Conservation (phyloP, 1,284 basidiomycete genomes). For the Paramarasmius palmivorus region DNA sequence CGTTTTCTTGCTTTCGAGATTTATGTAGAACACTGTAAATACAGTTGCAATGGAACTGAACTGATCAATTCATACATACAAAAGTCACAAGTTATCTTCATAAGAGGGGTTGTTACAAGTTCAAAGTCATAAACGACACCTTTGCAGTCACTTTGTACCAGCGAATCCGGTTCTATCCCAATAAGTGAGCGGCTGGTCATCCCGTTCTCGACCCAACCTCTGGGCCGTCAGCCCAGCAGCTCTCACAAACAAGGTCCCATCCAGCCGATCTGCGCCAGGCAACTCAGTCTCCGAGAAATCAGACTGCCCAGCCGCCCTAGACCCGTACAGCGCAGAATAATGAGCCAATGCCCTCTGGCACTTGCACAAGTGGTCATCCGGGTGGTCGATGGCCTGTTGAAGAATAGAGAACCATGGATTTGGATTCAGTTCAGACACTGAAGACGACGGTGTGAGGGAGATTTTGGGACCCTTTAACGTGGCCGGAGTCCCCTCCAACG, state of each 20-base stretch:
- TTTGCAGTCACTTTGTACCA: too few relatives aligned
- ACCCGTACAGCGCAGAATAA: conserved; percentile 51
- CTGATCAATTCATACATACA: too few relatives aligned
- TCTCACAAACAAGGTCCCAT: conserved; percentile 61
- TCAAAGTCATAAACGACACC: too few relatives aligned
- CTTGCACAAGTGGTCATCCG: conserved; percentile 67
- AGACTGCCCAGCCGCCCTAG: conserved; percentile 34
- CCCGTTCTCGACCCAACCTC: conserved; percentile 7
- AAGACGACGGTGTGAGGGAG: conserved; percentile 28
- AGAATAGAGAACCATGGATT: conserved; percentile 14
- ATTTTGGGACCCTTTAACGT: conserved; percentile 25
- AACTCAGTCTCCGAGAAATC: conserved; percentile 42
- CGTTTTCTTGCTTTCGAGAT: too few relatives aligned
- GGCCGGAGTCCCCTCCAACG: conserved; percentile 19
- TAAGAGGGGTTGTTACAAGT: too few relatives aligned
- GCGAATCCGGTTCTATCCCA: conserved; percentile 10
- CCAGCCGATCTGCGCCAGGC: conserved; percentile 48
- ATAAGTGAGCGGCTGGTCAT: conserved; percentile 1
- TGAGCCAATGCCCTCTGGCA: conserved; percentile 56
- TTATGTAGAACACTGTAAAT: too few relatives aligned
- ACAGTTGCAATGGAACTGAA: too few relatives aligned
- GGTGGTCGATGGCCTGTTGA: conserved; percentile 40
- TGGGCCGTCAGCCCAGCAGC: conserved; percentile 45
- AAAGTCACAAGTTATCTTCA: too few relatives aligned
- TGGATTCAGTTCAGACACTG: conserved; percentile 8